Percentiles rank a stretch among this genome's conserved stretches.
phyloP scores from a whole-genome alignment of 805 yeast species.

The Hagleromyces aurorensis region DNA sequence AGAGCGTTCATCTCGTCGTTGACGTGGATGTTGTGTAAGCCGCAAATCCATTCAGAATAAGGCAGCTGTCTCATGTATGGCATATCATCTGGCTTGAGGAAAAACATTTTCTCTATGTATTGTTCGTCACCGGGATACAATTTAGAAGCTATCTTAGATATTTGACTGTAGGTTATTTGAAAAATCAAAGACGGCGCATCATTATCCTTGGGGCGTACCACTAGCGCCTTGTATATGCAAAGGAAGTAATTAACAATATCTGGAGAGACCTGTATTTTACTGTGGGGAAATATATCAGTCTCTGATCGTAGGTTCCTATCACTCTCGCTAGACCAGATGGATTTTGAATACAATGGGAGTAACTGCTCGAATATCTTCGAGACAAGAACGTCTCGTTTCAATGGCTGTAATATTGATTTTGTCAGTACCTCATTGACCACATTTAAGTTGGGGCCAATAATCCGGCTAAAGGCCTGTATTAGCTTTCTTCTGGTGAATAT shows the following conservation, averaged over 20 bases:
- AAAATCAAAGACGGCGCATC: constrained; percentile 6
- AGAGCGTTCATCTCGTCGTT: constrained; percentile 4
- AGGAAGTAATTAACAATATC: constrained; percentile 8
- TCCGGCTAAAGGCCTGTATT: constrained; percentile 12
- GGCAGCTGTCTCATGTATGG: too few relatives aligned
- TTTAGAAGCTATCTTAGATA: constrained; percentile 6
- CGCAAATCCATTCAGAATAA: constrained; percentile 10
- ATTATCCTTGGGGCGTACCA: constrained; percentile 4
- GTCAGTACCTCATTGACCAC: constrained; percentile 12
- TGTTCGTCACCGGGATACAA: constrained; percentile 7
- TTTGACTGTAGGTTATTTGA: constrained; percentile 7
- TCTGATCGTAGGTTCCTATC: constrained; percentile 6
- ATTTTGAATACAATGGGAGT: constrained; percentile 12
- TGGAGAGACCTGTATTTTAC: constrained; percentile 10
- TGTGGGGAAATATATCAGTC: constrained; percentile 8
- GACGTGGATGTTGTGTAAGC: constrained; percentile 9
- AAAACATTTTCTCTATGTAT: constrained; percentile 4
- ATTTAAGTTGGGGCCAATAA: constrained; percentile 8
- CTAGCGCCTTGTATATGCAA: constrained; percentile 10
- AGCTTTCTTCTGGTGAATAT: constrained; percentile 13
- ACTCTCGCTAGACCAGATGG: constrained; percentile 10
- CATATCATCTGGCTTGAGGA: too few relatives aligned
- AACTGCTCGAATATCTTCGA: constrained; percentile 13
- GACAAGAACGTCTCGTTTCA: constrained; percentile 8
- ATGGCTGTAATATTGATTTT: constrained; percentile 11